Evolutionary conservation across 768 basidiomycete species (phyloP).

Genomic region (Kwoniella botswanensis): DNA sequence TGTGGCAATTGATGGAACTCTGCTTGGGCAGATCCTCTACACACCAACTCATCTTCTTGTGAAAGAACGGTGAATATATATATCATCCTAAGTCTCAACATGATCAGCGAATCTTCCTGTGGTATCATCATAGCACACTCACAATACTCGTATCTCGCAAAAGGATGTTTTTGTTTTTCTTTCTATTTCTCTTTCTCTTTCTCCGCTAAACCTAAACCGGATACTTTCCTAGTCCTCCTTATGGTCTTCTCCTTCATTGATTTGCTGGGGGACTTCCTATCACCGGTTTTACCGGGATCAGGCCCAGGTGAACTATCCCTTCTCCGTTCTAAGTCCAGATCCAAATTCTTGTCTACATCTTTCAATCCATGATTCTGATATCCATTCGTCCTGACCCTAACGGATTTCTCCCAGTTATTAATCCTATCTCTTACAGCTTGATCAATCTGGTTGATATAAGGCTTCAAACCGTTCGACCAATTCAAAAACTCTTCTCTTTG

Average conservation of each 20-base stretch:
- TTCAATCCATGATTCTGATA: not conserved
- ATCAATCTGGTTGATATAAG: not conserved
- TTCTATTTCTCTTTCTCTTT: not conserved
- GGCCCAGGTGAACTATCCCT: not conserved
- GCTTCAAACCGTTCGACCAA: not conserved
- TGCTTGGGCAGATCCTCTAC: no score
- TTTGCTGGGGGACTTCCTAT: not conserved
- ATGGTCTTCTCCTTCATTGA: not conserved
- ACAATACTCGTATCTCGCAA: not conserved
- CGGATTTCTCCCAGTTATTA: not conserved
- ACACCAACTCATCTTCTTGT: no score
- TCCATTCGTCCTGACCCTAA: not conserved
- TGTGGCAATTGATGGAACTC: no score
- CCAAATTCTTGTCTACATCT: not conserved
- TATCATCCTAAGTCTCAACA: no score
- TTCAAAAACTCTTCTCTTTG: conserved; percentile 1
- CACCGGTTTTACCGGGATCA: not conserved
- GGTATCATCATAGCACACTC: no score
- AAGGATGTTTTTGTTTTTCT: not conserved
- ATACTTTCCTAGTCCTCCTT: not conserved
- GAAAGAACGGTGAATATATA: no score
- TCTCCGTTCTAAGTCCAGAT: not conserved
- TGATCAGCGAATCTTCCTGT: no score
- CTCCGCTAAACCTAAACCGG: not conserved
- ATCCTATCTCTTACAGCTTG: not conserved